A percentile compares a stretch with the other conserved stretches of the same genome.
phyloP scores from a whole-genome alignment of 805 yeast genomes.

The Saccharomycopsis vini region DNA sequence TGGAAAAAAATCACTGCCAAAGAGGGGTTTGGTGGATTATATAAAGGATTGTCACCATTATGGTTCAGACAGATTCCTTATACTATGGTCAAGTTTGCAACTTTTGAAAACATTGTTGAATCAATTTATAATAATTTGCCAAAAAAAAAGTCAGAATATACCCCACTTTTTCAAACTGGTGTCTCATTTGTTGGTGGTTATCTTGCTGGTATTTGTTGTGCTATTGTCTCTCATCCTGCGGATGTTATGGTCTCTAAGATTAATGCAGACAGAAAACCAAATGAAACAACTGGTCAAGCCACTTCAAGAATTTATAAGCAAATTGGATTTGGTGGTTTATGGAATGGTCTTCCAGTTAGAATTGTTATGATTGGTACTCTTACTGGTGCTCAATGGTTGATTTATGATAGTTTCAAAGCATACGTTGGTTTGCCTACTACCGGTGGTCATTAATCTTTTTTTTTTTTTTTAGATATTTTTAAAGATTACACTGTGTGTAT shows the following conservation, averaged over 20 bases:
- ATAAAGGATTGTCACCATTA: conserved; percentile 83
- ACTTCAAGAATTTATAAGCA: conserved; percentile 63
- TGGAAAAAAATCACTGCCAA: conserved; percentile 52
- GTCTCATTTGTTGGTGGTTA: conserved; percentile 94
- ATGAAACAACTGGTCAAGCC: conserved; percentile 61
- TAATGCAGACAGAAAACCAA: conserved; percentile 58
- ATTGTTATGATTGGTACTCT: conserved; percentile 95
- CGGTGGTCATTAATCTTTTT: conserved; percentile 44
- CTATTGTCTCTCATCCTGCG: conserved; percentile 96
- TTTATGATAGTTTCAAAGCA: conserved; percentile 95
- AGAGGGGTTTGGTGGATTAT: conserved; percentile 69
- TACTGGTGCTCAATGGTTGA: conserved; percentile 95
- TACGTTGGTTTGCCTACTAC: conserved; percentile 91
- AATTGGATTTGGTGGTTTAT: conserved; percentile 84
- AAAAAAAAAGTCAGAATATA: conserved; percentile 60
- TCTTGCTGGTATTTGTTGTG: conserved; percentile 95
- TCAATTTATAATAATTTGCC: conserved; percentile 67
- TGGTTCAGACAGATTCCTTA: conserved; percentile 98
- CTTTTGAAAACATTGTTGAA: conserved; percentile 87
- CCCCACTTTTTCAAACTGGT: conserved; percentile 76
- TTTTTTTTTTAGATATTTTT: too few species aligned
- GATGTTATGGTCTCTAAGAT: conserved; percentile 96
- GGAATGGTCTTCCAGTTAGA: conserved; percentile 94
- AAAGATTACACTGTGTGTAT: too few species aligned
- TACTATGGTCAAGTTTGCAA: conserved; percentile 94